These are phyloP conservation scores for Heritiera littoralis DNA, from an alignment of 345 rosid species.

Conservation along the genomic window DNA sequence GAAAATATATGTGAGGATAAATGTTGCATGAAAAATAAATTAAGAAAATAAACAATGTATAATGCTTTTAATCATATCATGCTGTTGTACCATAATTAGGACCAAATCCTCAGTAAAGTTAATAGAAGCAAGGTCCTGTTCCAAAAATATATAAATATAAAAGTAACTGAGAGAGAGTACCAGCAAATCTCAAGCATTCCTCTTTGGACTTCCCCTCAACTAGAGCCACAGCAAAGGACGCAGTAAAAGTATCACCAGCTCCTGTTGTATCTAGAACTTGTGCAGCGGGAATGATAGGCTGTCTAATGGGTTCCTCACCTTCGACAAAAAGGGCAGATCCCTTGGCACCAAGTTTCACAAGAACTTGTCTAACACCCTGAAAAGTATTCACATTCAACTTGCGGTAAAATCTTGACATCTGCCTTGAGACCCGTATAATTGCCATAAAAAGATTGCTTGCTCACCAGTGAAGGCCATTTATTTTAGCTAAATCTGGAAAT, in stretches of 20 bases:
- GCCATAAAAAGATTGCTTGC: neutral
- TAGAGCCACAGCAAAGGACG: slow-evolving; percentile 92
- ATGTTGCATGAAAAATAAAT: slow-evolving; percentile 6
- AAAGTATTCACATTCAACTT: slow-evolving; percentile 13
- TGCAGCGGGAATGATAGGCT: slow-evolving; percentile 67
- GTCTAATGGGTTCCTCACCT: slow-evolving; percentile 70
- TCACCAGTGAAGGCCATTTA: neutral
- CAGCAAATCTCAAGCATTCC: slow-evolving; percentile 88
- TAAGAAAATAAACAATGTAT: neutral
- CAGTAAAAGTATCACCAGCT: slow-evolving; percentile 97
- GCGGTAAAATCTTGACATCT: neutral
- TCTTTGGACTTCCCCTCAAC: slow-evolving; percentile 77
- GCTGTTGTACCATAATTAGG: neutral
- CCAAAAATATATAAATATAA: neutral
- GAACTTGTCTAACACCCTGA: slow-evolving; percentile 86
- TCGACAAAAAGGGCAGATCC: slow-evolving; percentile 83
- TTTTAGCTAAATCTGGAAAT: neutral
- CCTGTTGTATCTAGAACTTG: slow-evolving; percentile 91
- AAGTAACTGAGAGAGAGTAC: slow-evolving; percentile 33
- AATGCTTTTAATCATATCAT: neutral
- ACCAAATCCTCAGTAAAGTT: neutral
- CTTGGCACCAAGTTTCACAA: slow-evolving; percentile 86
- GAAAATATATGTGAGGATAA: neutral
- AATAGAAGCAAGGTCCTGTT: neutral
- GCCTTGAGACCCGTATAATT: neutral